Conservation (phyloP, 129 eudicot species). For the Flaveria trinervia region DNA sequence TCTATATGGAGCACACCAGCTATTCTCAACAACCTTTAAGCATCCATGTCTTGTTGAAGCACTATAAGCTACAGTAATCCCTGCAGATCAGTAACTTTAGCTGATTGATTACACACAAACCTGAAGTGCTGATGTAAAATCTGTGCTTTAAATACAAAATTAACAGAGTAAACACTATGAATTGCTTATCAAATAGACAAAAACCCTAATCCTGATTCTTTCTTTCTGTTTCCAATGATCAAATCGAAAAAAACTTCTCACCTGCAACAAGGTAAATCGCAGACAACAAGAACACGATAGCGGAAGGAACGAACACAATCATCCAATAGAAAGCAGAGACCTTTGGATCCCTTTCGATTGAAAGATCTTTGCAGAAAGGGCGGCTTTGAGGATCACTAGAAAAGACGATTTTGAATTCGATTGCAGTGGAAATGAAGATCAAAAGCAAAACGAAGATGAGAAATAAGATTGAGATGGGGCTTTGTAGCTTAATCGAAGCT, state of each 20-base stretch:
- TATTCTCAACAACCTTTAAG: conserved; percentile 77
- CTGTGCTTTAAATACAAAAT: not conserved
- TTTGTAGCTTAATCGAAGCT: conserved; percentile 50
- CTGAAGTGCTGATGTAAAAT: not conserved
- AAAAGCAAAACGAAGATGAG: conserved; percentile 37
- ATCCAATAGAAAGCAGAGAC: conserved; percentile 66
- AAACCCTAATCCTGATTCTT: not conserved
- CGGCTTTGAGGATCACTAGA: conserved; percentile 39
- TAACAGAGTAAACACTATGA: not conserved
- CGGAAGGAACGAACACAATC: conserved; percentile 67
- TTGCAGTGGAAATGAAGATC: conserved; percentile 44
- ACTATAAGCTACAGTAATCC: conserved; percentile 5
- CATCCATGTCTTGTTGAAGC: conserved; percentile 76
- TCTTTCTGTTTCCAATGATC: not conserved
- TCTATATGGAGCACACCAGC: conserved; percentile 73
- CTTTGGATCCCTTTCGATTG: conserved; percentile 59
- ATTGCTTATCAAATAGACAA: not conserved
- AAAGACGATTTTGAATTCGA: conserved; percentile 63
- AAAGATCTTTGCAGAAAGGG: conserved; percentile 53
- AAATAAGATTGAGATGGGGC: conserved; percentile 36
- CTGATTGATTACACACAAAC: not conserved
- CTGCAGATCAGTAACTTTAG: not conserved
- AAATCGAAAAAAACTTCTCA: not conserved
- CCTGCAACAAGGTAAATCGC: conserved; percentile 25
- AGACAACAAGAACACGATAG: not conserved